Evolutionary conservation across 2,329 filamentous ascomycete species (phyloP), one percentile per base, ranked within the genome.

Genomic region (Diplodia corticola): DNA sequence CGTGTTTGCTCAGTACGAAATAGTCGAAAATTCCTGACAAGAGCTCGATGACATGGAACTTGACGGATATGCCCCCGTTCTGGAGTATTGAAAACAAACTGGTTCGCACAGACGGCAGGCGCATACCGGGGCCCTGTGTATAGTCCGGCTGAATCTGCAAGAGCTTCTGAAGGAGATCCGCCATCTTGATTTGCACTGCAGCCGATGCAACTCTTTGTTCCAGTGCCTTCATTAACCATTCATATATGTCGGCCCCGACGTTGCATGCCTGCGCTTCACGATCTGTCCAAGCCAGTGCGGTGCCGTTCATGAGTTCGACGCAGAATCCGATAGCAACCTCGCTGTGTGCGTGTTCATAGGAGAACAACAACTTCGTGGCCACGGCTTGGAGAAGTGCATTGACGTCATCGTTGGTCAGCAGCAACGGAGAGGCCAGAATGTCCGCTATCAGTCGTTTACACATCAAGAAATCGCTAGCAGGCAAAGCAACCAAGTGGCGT

Each of bases 1-100:
- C 91, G 71, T 99, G 95, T 53, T 90, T 83, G 70, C 89, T 90
- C 1, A 97, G 83, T n/a, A 93, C 84, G 73, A 91, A 98, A 1
- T 91, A 84, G 13, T 88, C 85, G 75, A 99, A 99, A 28, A 99
- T 83, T 5, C 82, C 81, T 0, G 92, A 86, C 20, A 98, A 81
- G 2, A 85, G 84, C 65, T 86, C 82, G 0, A 90, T 89, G 63
- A 97, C 86, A 67, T 85, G 86, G 72, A 91, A 93, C 72, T 96
- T 95, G 54, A 95, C 89, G 12, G 82, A 77, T 72, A 94, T 86
- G 63, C 86, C 82, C 0, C 89, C 88, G 15, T 85, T 81, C 49
- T 85, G 80, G 7, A 98, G 81, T 24, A 98, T 86, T 12, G 83
- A 84, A 65, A 98, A 88, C 3, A 98, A 83, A 57, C 86, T 91